Conservation (phyloP, 495 filamentous ascomycete species). For the Trichocladium antarcticum region DNA sequence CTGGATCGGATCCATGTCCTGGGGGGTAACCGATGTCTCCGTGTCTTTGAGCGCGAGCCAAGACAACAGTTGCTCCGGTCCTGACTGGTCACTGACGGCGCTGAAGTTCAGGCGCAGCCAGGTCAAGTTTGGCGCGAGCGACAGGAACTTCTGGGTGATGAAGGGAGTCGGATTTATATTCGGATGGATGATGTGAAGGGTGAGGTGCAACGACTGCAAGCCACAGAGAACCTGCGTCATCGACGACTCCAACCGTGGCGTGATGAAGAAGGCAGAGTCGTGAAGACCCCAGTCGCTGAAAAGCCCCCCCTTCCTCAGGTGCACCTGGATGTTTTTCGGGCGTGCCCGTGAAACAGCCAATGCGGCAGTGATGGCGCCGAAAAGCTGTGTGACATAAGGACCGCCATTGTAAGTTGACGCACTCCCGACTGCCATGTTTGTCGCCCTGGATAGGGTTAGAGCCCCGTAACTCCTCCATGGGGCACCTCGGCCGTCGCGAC, state of each 20-base stretch:
- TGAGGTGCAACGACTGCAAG: conserved; percentile 32
- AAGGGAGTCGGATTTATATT: neutral
- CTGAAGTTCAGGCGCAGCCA: conserved; percentile 32
- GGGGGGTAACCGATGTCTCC: neutral
- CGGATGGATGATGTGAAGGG: conserved; percentile 1
- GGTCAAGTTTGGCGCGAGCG: conserved; percentile 19
- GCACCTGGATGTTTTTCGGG: conserved; percentile 30
- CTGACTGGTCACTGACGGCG: too few species aligned
- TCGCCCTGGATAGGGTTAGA: conserved; percentile 15
- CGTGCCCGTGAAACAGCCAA: conserved; percentile 25
- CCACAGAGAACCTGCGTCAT: conserved; percentile 23
- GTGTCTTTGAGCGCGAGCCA: conserved; percentile 6
- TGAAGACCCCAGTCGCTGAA: conserved; percentile 3
- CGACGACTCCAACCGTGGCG: conserved; percentile 17
- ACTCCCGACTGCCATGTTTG: neutral
- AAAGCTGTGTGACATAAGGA: conserved; percentile 15
- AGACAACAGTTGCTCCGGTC: neutral
- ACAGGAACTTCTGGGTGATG: conserved; percentile 21
- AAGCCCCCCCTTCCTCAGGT: conserved; percentile 15
- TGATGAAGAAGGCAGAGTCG: conserved; percentile 28
- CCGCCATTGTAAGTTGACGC: neutral
- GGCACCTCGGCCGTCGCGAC: conserved; percentile 20
- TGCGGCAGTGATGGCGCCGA: conserved; percentile 24
- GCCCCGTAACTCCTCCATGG: conserved; percentile 30
- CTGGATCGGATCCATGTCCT: neutral